Percentiles rank a stretch among this genome's conserved stretches.
These are phyloP conservation scores for Xylaria sp. DNA, from an alignment of 2,329 filamentous ascomycete species.

Conservation along the genomic window DNA sequence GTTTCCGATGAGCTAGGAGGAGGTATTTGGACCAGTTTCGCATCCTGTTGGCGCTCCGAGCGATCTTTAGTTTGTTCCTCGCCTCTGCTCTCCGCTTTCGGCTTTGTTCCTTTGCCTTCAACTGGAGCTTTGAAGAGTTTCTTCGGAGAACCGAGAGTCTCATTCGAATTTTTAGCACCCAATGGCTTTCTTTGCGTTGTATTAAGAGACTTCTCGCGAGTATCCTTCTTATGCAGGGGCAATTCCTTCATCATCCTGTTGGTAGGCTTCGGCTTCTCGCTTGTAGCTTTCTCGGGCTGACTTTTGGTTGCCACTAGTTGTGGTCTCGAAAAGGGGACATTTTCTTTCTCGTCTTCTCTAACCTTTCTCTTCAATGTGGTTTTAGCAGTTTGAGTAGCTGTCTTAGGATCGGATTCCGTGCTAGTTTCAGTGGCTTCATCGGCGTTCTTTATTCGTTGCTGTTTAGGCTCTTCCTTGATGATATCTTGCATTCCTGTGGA, in stretches of 20 bases:
- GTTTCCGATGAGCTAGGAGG: constrained; percentile 35
- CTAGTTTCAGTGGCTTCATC: constrained; percentile 13
- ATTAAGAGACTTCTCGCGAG: constrained; percentile 46
- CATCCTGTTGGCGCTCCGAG: constrained; percentile 41
- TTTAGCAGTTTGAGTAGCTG: constrained; percentile 52
- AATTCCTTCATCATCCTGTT: constrained; percentile 60
- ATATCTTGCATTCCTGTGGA: constrained; percentile 17
- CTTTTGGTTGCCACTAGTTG: constrained; percentile 45
- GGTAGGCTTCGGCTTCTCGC: constrained; percentile 45
- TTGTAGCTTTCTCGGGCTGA: constrained; percentile 45
- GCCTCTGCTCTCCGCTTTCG: constrained; percentile 52
- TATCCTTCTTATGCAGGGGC: constrained; percentile 55
- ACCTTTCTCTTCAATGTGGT: constrained; percentile 68
- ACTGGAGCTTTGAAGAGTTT: constrained; percentile 55
- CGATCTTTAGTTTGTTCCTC: constrained; percentile 33
- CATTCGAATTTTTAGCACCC: constrained; percentile 68
- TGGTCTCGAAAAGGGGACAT: constrained; percentile 48
- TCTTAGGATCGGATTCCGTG: constrained; percentile 30
- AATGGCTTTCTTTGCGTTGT: constrained; percentile 59
- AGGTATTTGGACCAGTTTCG: constrained; percentile 48
- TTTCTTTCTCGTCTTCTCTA: constrained; percentile 64
- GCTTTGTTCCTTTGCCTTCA: constrained; percentile 53
- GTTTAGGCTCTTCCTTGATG: constrained; percentile 14
- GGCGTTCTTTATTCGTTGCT: constrained; percentile 2
- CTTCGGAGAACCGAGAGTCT: constrained; percentile 67